Evolutionary conservation across 2,329 filamentous ascomycete species (phyloP).

Genomic region (Beauveria caledonica): DNA sequence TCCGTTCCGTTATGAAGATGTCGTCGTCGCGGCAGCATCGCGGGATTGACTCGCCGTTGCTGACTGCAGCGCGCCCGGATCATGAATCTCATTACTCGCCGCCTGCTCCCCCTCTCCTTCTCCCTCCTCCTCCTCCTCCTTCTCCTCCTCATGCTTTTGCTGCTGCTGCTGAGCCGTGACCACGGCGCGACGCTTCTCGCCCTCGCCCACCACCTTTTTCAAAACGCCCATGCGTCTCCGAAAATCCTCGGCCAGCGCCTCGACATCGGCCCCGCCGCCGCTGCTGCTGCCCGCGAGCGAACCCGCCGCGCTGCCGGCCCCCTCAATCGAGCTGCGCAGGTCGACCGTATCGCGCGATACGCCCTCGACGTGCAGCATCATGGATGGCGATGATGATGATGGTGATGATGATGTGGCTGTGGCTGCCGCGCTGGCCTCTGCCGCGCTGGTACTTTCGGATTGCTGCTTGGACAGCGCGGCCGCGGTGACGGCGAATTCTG

Average conservation of each 20-base stretch:
- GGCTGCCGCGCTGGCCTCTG: slow-evolving; percentile 11
- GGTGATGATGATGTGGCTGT: slow-evolving; percentile 16
- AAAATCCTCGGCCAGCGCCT: slow-evolving; percentile 47
- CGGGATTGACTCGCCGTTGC: neutral
- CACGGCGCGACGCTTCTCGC: slow-evolving; percentile 32
- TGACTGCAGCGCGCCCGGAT: neutral
- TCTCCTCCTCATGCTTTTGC: neutral
- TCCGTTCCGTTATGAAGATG: neutral
- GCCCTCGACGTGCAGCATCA: slow-evolving; percentile 29
- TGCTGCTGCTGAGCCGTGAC: neutral
- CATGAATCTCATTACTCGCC: slow-evolving; percentile 1
- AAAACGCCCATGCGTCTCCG: slow-evolving; percentile 48
- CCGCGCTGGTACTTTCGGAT: slow-evolving; percentile 25
- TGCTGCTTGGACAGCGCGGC: slow-evolving; percentile 36
- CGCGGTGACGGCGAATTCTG: slow-evolving; percentile 58
- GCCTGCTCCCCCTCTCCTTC: neutral
- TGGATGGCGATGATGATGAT: too few relatives aligned
- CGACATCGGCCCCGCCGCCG: slow-evolving; percentile 38
- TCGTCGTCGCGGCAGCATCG: neutral
- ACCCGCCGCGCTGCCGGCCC: slow-evolving; percentile 5
- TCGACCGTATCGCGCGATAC: slow-evolving; percentile 29
- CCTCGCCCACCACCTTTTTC: slow-evolving; percentile 45
- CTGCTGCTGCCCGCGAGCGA: slow-evolving; percentile 24
- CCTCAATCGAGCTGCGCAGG: slow-evolving; percentile 15
- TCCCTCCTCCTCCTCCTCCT: neutral